These are phyloP conservation scores for Pseudogymnoascus sp. DNA, from an alignment of 2,329 filamentous ascomycete genomes.

Conservation along the genomic window DNA sequence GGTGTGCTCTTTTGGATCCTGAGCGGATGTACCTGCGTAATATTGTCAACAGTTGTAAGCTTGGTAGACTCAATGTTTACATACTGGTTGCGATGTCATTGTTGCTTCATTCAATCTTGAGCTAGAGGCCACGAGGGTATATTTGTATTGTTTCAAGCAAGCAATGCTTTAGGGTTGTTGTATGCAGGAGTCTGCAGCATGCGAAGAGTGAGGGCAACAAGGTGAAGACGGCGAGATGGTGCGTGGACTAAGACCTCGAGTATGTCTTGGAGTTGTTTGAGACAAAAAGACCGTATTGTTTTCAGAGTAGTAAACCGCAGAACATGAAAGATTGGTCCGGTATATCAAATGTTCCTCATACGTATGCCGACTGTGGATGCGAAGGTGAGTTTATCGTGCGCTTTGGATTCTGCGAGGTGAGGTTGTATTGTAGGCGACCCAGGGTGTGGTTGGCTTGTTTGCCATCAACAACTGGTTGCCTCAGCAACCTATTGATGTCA, in stretches of 20 bases:
- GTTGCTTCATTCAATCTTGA: conserved; percentile 7
- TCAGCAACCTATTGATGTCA: neutral
- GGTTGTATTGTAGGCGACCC: conserved; percentile 8
- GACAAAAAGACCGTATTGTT: conserved; percentile 2
- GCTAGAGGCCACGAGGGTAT: neutral
- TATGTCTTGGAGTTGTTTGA: conserved; percentile 7
- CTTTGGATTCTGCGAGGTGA: conserved; percentile 5
- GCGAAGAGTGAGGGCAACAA: conserved; percentile 5
- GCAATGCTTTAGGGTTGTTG: neutral
- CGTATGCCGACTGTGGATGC: conserved; percentile 4
- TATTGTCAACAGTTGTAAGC: conserved; percentile 4
- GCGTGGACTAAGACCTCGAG: conserved; percentile 2
- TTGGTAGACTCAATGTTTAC: neutral
- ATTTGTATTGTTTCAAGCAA: conserved; percentile 6
- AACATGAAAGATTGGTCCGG: neutral
- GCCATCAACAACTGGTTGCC: conserved; percentile 5
- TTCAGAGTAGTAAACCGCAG: neutral
- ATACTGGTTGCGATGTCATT: conserved; percentile 12
- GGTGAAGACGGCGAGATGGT: conserved; percentile 2
- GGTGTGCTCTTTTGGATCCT: conserved; percentile 67
- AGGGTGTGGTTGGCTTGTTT: conserved; percentile 6
- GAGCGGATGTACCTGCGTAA: conserved; percentile 61
- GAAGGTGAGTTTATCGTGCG: conserved; percentile 2
- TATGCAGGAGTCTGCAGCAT: conserved; percentile 5
- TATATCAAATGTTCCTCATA: conserved; percentile 1